A percentile compares a stretch with the other conserved stretches of the same genome.
phyloP scores from a whole-genome alignment of 495 filamentous ascomycete species.

The Xylaria grammica region DNA sequence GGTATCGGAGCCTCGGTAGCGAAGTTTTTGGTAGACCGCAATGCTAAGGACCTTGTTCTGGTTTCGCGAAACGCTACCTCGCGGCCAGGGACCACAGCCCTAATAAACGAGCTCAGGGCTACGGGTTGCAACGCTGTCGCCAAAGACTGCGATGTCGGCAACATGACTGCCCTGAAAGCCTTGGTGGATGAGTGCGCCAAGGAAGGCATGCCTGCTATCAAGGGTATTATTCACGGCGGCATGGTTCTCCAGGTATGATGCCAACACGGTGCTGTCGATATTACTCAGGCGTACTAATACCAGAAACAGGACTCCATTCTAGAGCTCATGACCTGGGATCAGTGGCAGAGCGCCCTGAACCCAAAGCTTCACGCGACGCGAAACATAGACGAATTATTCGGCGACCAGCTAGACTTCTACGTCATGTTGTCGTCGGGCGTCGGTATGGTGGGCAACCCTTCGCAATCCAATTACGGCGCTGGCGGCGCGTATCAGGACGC shows the following conservation, averaged over 20 bases:
- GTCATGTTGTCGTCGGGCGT: slow-evolving; percentile 58
- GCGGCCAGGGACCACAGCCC: slow-evolving; percentile 25
- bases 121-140: neutral
- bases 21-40: slow-evolving; percentile 49
- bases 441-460: slow-evolving; percentile 49
- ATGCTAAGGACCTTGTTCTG: slow-evolving; percentile 54
- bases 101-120: neutral
- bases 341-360: slow-evolving; percentile 44
- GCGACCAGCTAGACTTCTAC: slow-evolving; percentile 52
- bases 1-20: slow-evolving; percentile 54
- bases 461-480: slow-evolving; percentile 54
- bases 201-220: slow-evolving; percentile 46
- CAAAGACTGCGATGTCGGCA: neutral
- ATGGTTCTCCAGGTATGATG: slow-evolving; percentile 43
- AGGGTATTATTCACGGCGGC: slow-evolving; percentile 45
- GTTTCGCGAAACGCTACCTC: slow-evolving; percentile 46
- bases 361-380: slow-evolving; percentile 55
- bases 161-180: neutral
- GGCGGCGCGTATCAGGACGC: slow-evolving; percentile 51
- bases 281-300: slow-evolving; percentile 34
- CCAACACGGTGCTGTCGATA: slow-evolving; percentile 10
- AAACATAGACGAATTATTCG: slow-evolving; percentile 51
- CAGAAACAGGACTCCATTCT: slow-evolving; percentile 43
- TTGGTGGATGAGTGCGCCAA: neutral
- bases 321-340: slow-evolving; percentile 52